A percentile compares a stretch with the other conserved stretches of the same genome.
Conservation (phyloP, 2,329 filamentous ascomycete species). For the Tetracladium maxilliforme region DNA sequence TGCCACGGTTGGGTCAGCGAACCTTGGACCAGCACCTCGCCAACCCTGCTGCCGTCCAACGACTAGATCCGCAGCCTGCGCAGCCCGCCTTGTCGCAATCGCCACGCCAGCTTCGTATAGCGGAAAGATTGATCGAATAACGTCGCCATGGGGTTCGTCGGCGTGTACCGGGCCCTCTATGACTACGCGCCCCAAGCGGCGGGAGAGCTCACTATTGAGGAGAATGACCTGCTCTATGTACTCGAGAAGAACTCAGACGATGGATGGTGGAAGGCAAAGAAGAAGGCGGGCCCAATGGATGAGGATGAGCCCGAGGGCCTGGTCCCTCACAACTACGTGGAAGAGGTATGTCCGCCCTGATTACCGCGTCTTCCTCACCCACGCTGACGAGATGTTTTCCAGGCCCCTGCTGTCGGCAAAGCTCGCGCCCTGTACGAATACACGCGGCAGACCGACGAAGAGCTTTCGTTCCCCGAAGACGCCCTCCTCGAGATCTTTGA, state of each 20-base stretch:
- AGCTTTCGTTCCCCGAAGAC: slow-evolving; percentile 90
- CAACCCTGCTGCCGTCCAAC: no score
- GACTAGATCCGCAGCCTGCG: no score
- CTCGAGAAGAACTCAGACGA: slow-evolving; percentile 54
- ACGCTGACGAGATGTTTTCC: slow-evolving; percentile 6
- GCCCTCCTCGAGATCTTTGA: slow-evolving; percentile 75
- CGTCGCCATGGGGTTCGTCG: slow-evolving; percentile 96
- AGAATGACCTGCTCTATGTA: slow-evolving; percentile 81
- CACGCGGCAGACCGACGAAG: slow-evolving; percentile 90
- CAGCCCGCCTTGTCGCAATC: no score
- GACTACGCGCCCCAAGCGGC: slow-evolving; percentile 81
- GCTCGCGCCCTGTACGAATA: slow-evolving; percentile 98
- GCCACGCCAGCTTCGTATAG: no score
- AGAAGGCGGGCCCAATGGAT: slow-evolving; percentile 21
- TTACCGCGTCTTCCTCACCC: neutral
- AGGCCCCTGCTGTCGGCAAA: slow-evolving; percentile 51
- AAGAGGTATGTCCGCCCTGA: slow-evolving; percentile 51
- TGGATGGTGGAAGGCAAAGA: slow-evolving; percentile 62
- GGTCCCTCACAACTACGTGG: slow-evolving; percentile 88
- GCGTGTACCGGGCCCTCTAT: slow-evolving; percentile 81
- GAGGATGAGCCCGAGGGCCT: slow-evolving; percentile 19
- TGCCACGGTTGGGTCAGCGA: no score
- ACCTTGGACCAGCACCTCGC: no score
- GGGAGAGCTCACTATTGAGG: slow-evolving; percentile 69
- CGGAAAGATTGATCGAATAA: no score